Evolutionary conservation across 2,329 filamentous ascomycete species (phyloP).

Genomic region (Teratosphaeria epicoccoides): DNA sequence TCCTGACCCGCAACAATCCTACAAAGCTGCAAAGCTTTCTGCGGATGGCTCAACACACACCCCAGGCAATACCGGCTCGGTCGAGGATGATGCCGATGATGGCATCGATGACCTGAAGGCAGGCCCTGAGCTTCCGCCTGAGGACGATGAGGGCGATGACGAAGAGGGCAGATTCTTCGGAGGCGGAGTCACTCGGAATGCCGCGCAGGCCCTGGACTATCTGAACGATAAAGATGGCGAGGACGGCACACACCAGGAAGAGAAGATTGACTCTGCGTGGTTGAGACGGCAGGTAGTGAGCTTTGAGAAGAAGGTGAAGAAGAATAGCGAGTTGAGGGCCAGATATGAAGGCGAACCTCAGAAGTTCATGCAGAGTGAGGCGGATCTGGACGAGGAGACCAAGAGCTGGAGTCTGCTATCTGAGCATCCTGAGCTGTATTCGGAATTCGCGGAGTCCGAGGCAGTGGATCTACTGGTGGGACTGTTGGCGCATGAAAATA

Average conservation of each 20-base stretch:
- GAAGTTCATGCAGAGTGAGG: slow-evolving; percentile 77
- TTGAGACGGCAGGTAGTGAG: slow-evolving; percentile 67
- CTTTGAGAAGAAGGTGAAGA: slow-evolving; percentile 83
- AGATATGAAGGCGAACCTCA: slow-evolving; percentile 70
- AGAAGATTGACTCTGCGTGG: slow-evolving; percentile 78
- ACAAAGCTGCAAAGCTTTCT: slow-evolving; percentile 49
- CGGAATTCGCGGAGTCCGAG: slow-evolving; percentile 60
- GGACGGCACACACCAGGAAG: slow-evolving; percentile 41
- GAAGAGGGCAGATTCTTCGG: slow-evolving; percentile 96
- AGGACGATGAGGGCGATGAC: slow-evolving; percentile 44
- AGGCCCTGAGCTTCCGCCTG: slow-evolving; percentile 28
- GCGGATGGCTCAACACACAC: slow-evolving; percentile 38
- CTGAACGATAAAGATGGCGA: slow-evolving; percentile 57
- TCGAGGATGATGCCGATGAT: slow-evolving; percentile 44
- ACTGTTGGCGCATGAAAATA: slow-evolving; percentile 86
- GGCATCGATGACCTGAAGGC: slow-evolving; percentile 41
- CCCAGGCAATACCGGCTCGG: slow-evolving; percentile 30
- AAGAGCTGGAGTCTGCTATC: slow-evolving; percentile 76
- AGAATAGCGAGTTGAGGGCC: slow-evolving; percentile 80
- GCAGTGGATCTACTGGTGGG: slow-evolving; percentile 65
- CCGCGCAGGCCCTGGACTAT: slow-evolving; percentile 77
- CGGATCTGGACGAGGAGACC: slow-evolving; percentile 79
- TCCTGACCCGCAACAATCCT: slow-evolving; percentile 44
- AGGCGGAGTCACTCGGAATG: slow-evolving; percentile 71
- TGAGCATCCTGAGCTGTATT: slow-evolving; percentile 75